Evolutionary conservation across 306 rosid species (phyloP).

Genomic region (Datisca glomerata): DNA sequence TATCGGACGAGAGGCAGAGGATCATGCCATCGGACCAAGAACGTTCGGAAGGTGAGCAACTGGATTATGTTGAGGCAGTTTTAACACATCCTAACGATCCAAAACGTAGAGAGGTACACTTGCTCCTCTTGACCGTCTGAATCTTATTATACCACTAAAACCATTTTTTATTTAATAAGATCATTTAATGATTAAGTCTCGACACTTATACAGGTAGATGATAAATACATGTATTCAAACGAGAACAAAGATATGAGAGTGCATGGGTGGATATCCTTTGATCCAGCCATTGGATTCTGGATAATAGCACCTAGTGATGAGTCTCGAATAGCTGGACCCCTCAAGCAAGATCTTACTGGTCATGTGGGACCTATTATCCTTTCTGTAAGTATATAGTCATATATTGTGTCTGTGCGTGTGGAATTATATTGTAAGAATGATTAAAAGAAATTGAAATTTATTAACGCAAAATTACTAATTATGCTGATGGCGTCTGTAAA

Average conservation of each 20-base stretch:
- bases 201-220: conserved; percentile 59
- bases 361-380: conserved; percentile 74
- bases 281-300: conserved; percentile 56
- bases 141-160: too few species aligned
- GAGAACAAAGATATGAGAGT: conserved; percentile 37
- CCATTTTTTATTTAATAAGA: too few species aligned
- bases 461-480: too few species aligned
- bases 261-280: conserved; percentile 54
- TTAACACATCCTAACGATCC: conserved; percentile 26
- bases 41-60: conserved; percentile 12
- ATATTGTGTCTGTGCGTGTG: too few species aligned
- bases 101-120: conserved; percentile 58
- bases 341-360: conserved; percentile 81
- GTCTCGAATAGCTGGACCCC: conserved; percentile 55
- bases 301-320: conserved; percentile 71
- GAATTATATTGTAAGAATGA: too few species aligned
- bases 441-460: too few species aligned
- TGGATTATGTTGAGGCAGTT: conserved; percentile 68
- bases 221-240: conserved; percentile 65
- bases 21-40: conserved; percentile 43
- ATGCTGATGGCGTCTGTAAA: background rate
- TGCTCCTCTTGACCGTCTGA: too few species aligned
- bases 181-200: too few species aligned
- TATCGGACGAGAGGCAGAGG: conserved; percentile 50
- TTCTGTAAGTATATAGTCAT: too few species aligned